phyloP scores from a whole-genome alignment of 129 eudicot genomes.

The Chrysanthemum lavandulifolium region DNA sequence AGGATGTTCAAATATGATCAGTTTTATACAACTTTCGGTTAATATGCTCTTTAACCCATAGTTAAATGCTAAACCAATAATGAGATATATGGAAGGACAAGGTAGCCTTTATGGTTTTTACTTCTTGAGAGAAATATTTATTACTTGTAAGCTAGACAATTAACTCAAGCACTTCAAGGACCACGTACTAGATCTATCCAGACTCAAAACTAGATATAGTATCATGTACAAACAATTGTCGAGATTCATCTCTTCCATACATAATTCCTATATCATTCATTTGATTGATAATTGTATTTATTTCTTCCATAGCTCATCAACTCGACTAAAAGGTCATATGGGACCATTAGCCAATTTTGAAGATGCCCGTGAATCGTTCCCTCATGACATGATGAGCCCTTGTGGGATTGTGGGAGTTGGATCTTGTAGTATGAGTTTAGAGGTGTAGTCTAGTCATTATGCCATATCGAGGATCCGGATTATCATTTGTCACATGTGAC shows the following conservation, averaged over 20 bases:
- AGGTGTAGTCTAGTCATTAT: too few species aligned
- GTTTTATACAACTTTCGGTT: background rate
- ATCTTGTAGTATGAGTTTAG: too few species aligned
- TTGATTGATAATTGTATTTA: background rate
- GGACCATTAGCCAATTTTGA: too few species aligned
- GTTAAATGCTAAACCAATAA: conserved; percentile 11
- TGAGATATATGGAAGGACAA: conserved; percentile 17
- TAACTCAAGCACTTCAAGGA: conserved; percentile 22
- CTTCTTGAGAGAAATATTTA: conserved; percentile 16
- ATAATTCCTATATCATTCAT: background rate
- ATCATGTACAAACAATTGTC: too few species aligned
- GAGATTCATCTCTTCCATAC: background rate
- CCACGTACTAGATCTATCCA: conserved; percentile 3
- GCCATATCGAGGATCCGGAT: too few species aligned
- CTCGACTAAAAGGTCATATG: too few species aligned
- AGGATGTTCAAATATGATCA: background rate
- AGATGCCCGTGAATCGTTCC: too few species aligned
- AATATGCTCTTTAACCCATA: background rate
- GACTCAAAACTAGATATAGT: background rate
- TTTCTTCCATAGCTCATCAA: too few species aligned
- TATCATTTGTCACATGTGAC: too few species aligned
- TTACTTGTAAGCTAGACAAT: conserved; percentile 16
- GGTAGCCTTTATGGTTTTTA: conserved; percentile 15
- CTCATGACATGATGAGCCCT: too few species aligned
- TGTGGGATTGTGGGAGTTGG: too few species aligned